Evolutionary conservation across 1,284 basidiomycete genomes (phyloP).

Genomic region (Abortiporus biennis): DNA sequence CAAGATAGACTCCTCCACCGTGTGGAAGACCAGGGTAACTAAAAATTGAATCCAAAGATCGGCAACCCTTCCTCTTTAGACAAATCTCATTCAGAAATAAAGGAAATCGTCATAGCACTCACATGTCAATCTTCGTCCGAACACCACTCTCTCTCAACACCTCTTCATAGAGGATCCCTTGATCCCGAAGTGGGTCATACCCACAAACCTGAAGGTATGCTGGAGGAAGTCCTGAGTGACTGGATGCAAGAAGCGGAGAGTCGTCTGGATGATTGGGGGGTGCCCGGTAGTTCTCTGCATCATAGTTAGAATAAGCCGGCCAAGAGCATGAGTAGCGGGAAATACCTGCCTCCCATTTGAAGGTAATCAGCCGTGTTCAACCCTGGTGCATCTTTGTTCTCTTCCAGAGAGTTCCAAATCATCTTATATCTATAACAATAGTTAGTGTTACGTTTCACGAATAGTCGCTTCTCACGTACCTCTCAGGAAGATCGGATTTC

Average conservation of each 20-base stretch:
- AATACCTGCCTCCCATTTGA: neutral
- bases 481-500: neutral
- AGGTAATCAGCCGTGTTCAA: neutral
- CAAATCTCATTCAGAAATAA: neutral
- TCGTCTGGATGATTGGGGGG: slow-evolving; percentile 5
- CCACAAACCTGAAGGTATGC: slow-evolving; percentile 12
- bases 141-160: slow-evolving; percentile 11
- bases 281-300: neutral
- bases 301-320: no score
- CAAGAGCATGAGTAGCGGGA: neutral
- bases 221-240: slow-evolving; percentile 11
- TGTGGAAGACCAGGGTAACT: slow-evolving; percentile 12
- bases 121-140: slow-evolving; percentile 12
- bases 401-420: neutral
- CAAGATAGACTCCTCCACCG: no score
- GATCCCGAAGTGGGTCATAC: slow-evolving; percentile 14
- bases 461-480: neutral
- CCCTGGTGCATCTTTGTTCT: neutral
- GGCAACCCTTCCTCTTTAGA: no score
- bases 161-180: slow-evolving; percentile 13
- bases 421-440: neutral
- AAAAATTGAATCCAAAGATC: no score
- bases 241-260: slow-evolving; percentile 6
- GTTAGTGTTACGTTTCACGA: neutral
- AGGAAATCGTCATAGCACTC: slow-evolving; percentile 3